Base-by-base conservation (phyloP, 2,329 filamentous ascomycete genomes). In the Arthrinium puccinioides region DNA sequence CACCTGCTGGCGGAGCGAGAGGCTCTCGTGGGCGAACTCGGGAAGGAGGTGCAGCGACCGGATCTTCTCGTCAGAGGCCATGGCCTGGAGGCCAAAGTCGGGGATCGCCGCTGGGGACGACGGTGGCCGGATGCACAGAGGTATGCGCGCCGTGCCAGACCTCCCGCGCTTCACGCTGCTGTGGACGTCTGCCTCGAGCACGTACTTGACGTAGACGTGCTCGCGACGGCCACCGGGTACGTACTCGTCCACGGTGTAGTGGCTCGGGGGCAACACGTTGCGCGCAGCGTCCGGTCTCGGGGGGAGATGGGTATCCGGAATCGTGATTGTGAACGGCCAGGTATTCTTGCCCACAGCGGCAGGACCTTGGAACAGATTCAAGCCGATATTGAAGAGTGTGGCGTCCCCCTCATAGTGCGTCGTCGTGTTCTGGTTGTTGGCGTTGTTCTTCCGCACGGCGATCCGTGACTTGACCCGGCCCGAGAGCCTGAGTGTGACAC, bases 191-290 rank as follows among this genome's bases (percentile, higher is more conserved):
- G 60, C 59, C 21, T 57, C 39, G 2, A 66, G 40, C 9, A 47
- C 52, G 28, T 65, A 66, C 30, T 66, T 58, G n/a, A 61, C 56
- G 9, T 48, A 57, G 4, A 43, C 41, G 15, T 57, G 46, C n/a
- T 45, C 1, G 40, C 35, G 7, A 50, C 35, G 15, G 27, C 37
- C 10, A 13, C 28, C 1, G 33, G 11, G 3, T 15, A 32, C n/a
- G 24, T 13, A 9, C n/a, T 33, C 31, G n/a, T 16, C 8, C 31
- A 9, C 13, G 6, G 24, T 11, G 9, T 23, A 33, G 18, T 24
- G 20, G 14, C 31, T 33, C 4, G 31, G 31, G 14, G 31, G 31
- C 9, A 24, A 21, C 3, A 15, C 24, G 9, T 33, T 33, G 20
- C 31, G 20, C 11, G 21, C 20, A n/a, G 31, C 21, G 27, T 21